Evolutionary conservation across 2,329 filamentous ascomycete genomes (phyloP).

Genomic region (Fusarium brevicatenulatum): DNA sequence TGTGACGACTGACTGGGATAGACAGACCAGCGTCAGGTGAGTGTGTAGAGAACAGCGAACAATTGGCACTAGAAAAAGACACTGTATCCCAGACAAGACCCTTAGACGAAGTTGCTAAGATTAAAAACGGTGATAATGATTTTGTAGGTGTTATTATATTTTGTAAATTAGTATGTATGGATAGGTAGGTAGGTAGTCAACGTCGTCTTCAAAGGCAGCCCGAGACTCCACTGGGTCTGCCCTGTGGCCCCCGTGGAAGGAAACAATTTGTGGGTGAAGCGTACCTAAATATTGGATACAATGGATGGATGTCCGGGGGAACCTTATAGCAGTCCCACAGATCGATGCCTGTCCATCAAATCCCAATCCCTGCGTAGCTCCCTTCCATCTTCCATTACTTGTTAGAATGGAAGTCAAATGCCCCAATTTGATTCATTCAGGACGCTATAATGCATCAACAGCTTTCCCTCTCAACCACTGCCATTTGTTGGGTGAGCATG

Average conservation of each 20-base stretch:
- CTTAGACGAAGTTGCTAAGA: not conserved
- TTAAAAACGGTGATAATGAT: conserved; percentile 2
- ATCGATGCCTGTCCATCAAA: conserved; percentile 18
- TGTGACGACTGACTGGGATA: conserved; percentile 7
- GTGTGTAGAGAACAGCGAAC: not conserved
- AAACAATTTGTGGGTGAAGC: conserved; percentile 37
- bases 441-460: conserved; percentile 8
- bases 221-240: conserved; percentile 7
- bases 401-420: not conserved
- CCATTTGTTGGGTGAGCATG: not conserved
- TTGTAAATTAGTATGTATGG: not conserved
- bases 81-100: not conserved
- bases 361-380: conserved; percentile 17
- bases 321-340: conserved; percentile 8
- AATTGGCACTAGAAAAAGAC: not conserved
- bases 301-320: conserved; percentile 3
- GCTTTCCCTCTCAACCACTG: not conserved
- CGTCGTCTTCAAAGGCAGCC: not conserved
- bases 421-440: conserved; percentile 11
- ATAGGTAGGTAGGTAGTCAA: not conserved
- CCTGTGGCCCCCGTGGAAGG: conserved; percentile 1
- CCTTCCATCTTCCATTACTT: not conserved
- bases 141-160: not conserved
- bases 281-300: not conserved
- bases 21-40: not conserved